Conservation (phyloP, 805 yeast genomes). For the Lachancea lanzarotensis region DNA sequence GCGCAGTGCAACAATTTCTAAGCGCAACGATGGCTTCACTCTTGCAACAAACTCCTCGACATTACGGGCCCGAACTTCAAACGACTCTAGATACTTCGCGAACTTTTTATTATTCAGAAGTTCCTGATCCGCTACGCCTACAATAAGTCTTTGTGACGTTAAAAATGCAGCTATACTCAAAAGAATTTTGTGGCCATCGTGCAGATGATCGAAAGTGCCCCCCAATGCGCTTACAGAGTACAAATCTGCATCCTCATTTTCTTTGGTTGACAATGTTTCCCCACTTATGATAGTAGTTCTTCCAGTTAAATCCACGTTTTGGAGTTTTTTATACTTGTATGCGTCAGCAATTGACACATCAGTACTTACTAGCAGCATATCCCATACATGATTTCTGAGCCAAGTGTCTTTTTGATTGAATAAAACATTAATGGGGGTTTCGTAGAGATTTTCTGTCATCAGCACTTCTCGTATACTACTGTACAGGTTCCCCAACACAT, state of each 20-base stretch:
- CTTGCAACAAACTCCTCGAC: conserved; percentile 46
- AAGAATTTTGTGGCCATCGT: conserved; percentile 88
- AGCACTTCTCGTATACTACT: conserved; percentile 24
- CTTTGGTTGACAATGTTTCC: conserved; percentile 4
- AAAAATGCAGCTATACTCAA: conserved; percentile 66
- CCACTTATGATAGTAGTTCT: not conserved
- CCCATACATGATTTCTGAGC: not conserved
- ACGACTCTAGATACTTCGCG: conserved; percentile 56
- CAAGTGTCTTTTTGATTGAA: conserved; percentile 6
- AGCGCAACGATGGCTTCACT: conserved; percentile 40
- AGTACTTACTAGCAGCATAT: not conserved
- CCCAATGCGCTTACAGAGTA: conserved; percentile 61
- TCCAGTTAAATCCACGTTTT: conserved; percentile 1
- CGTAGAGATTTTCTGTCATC: conserved; percentile 11
- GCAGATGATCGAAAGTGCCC: conserved; percentile 95
- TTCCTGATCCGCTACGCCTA: conserved; percentile 79
- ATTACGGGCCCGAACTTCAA: conserved; percentile 40
- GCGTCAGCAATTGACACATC: not conserved
- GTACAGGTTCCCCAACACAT: conserved; percentile 25
- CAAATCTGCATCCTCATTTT: conserved; percentile 18
- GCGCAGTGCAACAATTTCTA: conserved; percentile 56
- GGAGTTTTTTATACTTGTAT: conserved; percentile 2
- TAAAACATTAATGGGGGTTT: conserved; percentile 24
- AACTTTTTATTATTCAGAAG: conserved; percentile 70
- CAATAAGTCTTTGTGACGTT: conserved; percentile 48